Base-by-base conservation (phyloP, 768 basidiomycete genomes). In the Tulasnella sp. region DNA sequence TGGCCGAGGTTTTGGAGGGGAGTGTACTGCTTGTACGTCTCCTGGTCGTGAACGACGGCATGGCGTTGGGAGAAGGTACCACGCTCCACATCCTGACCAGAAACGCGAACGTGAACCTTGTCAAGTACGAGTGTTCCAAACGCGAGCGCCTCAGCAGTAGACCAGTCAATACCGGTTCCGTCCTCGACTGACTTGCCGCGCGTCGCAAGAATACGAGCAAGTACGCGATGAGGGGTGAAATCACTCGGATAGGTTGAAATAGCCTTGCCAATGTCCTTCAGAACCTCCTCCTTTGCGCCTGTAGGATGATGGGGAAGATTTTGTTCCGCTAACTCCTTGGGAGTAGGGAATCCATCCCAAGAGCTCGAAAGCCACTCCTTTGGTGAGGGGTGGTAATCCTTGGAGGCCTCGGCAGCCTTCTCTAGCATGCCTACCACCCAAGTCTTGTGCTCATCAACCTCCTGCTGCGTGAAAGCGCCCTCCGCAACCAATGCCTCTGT, bases 371-470 rank as follows among this genome's bases (percentile, higher is more conserved):
- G 83, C 96, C 96, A 98, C 69, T 99, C 96, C 69, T 92, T 90
- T 67, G 83, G 81, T 3, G 91, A 87, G 11, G 96, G 92, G 42
- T 93, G 84, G 71, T 99, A 99, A 70, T 97, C 91, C 75, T 97
- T 96, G 11, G 89, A 79, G 8, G 81, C 91, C n/a, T 80, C 83
- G n/a, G 88, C 83, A 7, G 96, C 92, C 73, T 86, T 94, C 74
- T 99, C 96, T 60, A 99, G 78, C 89, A 94, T 95, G 32, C 92
- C 91, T 93, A 92, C 96, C 2, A 99, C 96, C 96, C 96, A 99
- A 67, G 86, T 88, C 78, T 91, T 92, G 78, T 98, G 96, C 69
- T 97, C 94, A 70, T 95, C 93, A 54, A 97, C 90, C 68, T 98
- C 94, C 73, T 86, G 84, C 71, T 91, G 86, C 30, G 92, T 94